Percentiles rank a stretch among this genome's conserved stretches.
Evolutionary conservation across 805 yeast genomes (phyloP).

Genomic region (Nadsonia fulvescens): DNA sequence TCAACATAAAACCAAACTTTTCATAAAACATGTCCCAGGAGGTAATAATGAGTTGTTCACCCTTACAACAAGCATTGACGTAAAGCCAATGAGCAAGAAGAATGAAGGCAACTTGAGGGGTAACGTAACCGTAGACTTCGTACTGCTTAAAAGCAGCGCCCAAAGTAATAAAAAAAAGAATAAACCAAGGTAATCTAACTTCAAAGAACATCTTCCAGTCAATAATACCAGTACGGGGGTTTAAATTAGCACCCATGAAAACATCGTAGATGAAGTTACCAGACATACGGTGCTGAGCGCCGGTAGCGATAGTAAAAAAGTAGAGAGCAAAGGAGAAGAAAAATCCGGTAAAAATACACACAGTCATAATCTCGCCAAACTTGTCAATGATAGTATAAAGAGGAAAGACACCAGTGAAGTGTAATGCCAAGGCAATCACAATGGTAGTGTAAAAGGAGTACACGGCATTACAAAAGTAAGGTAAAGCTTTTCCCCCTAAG

Average conservation of each 20-base stretch:
- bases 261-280: slow-evolving; percentile 81
- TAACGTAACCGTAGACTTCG: slow-evolving; percentile 61
- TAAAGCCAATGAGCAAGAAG: slow-evolving; percentile 82
- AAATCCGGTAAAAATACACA: slow-evolving; percentile 70
- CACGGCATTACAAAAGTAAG: slow-evolving; percentile 87
- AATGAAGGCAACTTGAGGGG: slow-evolving; percentile 58
- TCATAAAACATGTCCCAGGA: slow-evolving; percentile 99
- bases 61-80: slow-evolving; percentile 94
- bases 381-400: slow-evolving; percentile 58
- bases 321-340: slow-evolving; percentile 51
- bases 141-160: slow-evolving; percentile 64
- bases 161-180: slow-evolving; percentile 56
- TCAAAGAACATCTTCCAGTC: slow-evolving; percentile 96
- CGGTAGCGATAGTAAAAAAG: slow-evolving; percentile 43
- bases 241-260: slow-evolving; percentile 94
- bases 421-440: slow-evolving; percentile 39
- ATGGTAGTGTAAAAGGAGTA: slow-evolving; percentile 62
- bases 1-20: slow-evolving; percentile 96
- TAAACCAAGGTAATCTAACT: slow-evolving; percentile 94
- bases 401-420: slow-evolving; percentile 57
- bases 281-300: slow-evolving; percentile 78
- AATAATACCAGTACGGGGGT: slow-evolving; percentile 83
- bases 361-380: slow-evolving; percentile 85
- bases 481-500: slow-evolving; percentile 60
- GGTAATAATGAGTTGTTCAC: slow-evolving; percentile 93